These are phyloP conservation scores for Buddleja alternifolia DNA, from an alignment of 257 asterid genomes.

Conservation along the genomic window DNA sequence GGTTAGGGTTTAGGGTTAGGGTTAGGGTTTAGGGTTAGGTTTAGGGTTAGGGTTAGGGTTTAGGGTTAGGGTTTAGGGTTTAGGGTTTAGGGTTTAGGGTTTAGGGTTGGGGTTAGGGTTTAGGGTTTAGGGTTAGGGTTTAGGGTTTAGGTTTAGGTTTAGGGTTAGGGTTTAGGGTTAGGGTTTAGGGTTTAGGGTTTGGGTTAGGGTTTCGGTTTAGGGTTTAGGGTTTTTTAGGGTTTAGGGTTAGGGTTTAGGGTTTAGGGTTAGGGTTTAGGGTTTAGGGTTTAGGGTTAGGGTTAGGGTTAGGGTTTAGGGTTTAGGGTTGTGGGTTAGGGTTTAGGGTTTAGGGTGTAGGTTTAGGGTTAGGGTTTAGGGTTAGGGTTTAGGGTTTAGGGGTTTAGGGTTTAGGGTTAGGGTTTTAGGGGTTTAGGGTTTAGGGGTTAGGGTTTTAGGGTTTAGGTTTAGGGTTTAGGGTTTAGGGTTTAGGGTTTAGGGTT, in stretches of 20 bases:
- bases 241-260: slow-evolving; percentile 23
- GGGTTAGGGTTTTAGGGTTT: slow-evolving; percentile 25
- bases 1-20: too few relatives aligned
- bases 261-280: slow-evolving; percentile 9
- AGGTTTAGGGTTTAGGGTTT: slow-evolving; percentile 23
- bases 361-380: slow-evolving; percentile 19
- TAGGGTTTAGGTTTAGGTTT: slow-evolving; percentile 15
- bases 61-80: too few relatives aligned
- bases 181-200: slow-evolving; percentile 28
- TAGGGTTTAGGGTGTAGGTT: slow-evolving; percentile 27
- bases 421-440: slow-evolving; percentile 23
- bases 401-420: too few relatives aligned
- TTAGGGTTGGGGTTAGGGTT: too few relatives aligned
- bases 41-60: too few relatives aligned
- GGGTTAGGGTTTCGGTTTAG: slow-evolving; percentile 27
- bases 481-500: slow-evolving; percentile 25
- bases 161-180: too few relatives aligned
- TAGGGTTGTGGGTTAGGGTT: slow-evolving; percentile 31
- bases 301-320: slow-evolving; percentile 25
- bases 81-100: slow-evolving; percentile 20
- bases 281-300: neutral
- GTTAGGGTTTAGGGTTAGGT: too few relatives aligned
- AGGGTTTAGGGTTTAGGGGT: slow-evolving; percentile 21
- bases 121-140: neutral
- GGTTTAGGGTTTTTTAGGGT: slow-evolving; percentile 25